Percentiles rank a stretch among this genome's conserved stretches.
Evolutionary conservation across 1,284 basidiomycete species (phyloP).

Genomic region (Leccinum colubrinum): DNA sequence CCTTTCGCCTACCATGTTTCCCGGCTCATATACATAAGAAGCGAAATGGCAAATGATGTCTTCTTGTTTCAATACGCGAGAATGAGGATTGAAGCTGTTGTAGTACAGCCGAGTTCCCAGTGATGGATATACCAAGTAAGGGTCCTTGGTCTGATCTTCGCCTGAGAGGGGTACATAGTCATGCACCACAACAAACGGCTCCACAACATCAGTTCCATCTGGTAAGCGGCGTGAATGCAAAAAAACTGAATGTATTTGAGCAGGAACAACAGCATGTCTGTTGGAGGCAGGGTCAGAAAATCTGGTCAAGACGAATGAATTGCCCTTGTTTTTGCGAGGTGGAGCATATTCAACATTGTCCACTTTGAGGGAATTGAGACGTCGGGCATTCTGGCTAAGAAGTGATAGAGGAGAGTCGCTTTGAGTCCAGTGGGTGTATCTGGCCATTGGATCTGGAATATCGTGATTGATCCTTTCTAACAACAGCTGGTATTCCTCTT

Average conservation of each 20-base stretch:
- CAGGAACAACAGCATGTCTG: background rate
- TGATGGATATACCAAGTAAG: background rate
- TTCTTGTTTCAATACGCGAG: background rate
- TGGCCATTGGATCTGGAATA: background rate
- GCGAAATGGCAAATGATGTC: background rate
- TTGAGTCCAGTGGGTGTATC: background rate
- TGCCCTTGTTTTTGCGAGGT: background rate
- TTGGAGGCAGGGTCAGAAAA: background rate
- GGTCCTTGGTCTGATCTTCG: background rate
- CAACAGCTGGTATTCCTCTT: background rate
- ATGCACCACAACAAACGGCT: background rate
- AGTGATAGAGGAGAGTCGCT: background rate
- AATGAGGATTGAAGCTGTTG: background rate
- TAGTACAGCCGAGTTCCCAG: background rate
- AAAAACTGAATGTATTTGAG: background rate
- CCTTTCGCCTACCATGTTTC: background rate
- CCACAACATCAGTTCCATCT: background rate
- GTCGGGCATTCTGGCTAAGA: background rate
- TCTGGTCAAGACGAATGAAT: background rate
- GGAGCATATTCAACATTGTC: background rate
- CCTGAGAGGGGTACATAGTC: background rate
- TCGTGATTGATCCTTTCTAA: background rate
- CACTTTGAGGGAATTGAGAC: background rate
- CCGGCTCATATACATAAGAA: background rate
- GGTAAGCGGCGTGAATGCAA: background rate